A percentile compares a stretch with the other conserved stretches of the same genome.
Conservation (phyloP, 2,329 filamentous ascomycete species). For the Grosmannia serpens region DNA sequence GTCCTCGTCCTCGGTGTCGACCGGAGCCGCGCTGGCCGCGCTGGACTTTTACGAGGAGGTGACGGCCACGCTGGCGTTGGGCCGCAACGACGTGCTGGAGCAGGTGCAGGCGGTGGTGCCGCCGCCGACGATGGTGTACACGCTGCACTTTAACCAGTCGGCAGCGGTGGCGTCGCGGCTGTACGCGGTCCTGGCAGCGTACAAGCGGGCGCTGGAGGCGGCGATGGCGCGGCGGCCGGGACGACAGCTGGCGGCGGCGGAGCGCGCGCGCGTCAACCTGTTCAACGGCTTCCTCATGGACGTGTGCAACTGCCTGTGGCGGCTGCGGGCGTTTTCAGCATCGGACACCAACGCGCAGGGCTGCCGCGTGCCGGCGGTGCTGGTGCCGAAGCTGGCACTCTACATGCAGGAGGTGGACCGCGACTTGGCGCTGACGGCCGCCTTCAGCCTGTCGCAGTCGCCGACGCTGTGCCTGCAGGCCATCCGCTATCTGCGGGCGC, state of each 20-base stretch:
- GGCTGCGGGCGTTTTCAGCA: slow-evolving; percentile 56
- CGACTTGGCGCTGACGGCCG: slow-evolving; percentile 30
- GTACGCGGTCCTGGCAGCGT: slow-evolving; percentile 56
- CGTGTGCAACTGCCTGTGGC: slow-evolving; percentile 74
- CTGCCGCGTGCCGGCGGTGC: slow-evolving; percentile 33
- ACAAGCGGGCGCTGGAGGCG: slow-evolving; percentile 63
- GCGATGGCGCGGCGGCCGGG: slow-evolving; percentile 31
- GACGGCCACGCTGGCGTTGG: slow-evolving; percentile 39
- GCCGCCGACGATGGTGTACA: slow-evolving; percentile 56
- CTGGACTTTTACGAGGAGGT: slow-evolving; percentile 60
- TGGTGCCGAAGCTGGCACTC: slow-evolving; percentile 31
- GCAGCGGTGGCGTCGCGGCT: slow-evolving; percentile 55
- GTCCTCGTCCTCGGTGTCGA: slow-evolving; percentile 16
- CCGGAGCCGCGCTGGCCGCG: slow-evolving; percentile 36
- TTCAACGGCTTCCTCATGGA: slow-evolving; percentile 86
- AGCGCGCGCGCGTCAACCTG: slow-evolving; percentile 48
- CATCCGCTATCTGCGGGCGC: slow-evolving; percentile 39
- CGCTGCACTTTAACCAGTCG: slow-evolving; percentile 54
- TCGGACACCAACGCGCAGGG: slow-evolving; percentile 52
- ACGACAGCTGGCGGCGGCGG: slow-evolving; percentile 30
- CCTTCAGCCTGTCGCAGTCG: slow-evolving; percentile 49
- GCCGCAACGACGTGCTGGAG: slow-evolving; percentile 33
- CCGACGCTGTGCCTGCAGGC: slow-evolving; percentile 45
- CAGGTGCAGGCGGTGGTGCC: slow-evolving; percentile 58
- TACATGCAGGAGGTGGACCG: slow-evolving; percentile 40